Base-by-base conservation (phyloP, 2,329 filamentous ascomycete species). In the Xylariales sp. region DNA sequence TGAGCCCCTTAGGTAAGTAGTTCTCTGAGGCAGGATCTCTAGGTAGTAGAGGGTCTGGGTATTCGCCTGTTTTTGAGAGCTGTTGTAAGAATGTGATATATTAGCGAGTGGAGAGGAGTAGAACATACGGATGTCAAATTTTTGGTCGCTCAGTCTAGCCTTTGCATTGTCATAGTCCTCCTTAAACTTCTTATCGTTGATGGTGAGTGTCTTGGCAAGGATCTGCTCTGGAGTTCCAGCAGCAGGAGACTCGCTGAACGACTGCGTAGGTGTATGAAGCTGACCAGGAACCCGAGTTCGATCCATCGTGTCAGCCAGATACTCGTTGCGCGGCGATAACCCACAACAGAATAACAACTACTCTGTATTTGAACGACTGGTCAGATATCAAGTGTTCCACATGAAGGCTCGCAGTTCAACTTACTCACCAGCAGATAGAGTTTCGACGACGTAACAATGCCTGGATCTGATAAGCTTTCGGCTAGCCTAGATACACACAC, bases 41-140 rank as follows among this genome's bases (percentile, higher is more conserved):
- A 17, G 64, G 60, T 12, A 61, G 46, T 39, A 77, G 56, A 21
- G 73, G 72, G 41, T 77, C 71, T 6, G 63, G 62, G 36, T 68
- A 72, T 25, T 67, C 60, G 37, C 53, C 56, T 57, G 59, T 60
- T 32, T 10, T 14, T 16, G 33, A 29, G 14, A 27, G 17, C 12
- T 28, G 12, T 15, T 23, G 28, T 19, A 30, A 11, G 28, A 7
- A 8, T 25, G n/a, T 30, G 28, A 15, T 10, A 30, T 10, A 16
- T 15, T 10, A 15, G 28, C 7, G 28, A 15, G 17, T 17, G 13
- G 17, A 24, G 18, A 29, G 24, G 24, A 15, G 25, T 29, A 20
- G 16, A 13, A 45, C 66, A 47, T 53, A 74, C 73, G 57, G 5
- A 66, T 61, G 38, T 64, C 68, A 48, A 76, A 75, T 8, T 61